These are phyloP conservation scores for Rosa lucieae DNA, from an alignment of 306 rosid species.

Conservation along the genomic window DNA sequence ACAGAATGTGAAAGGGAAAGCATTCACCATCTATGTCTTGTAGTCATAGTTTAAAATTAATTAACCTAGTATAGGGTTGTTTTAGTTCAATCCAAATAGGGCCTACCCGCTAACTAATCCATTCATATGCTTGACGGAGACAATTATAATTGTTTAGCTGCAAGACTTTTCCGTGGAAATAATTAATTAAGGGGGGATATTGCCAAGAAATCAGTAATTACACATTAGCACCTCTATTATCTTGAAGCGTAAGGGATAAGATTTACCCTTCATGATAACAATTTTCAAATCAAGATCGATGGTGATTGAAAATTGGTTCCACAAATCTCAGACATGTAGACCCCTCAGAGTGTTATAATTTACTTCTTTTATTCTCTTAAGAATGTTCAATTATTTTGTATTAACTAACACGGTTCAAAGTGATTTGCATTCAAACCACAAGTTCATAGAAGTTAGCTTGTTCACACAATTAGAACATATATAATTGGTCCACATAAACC, in stretches of 20 bases:
- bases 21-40: not conserved
- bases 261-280: constrained; percentile 39
- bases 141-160: constrained; percentile 17
- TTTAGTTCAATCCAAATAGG: not conserved
- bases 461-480: constrained; percentile 27
- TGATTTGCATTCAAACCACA: constrained; percentile 24
- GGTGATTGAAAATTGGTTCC: constrained; percentile 49
- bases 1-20: not conserved
- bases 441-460: constrained; percentile 23
- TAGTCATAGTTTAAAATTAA: not conserved
- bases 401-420: not conserved
- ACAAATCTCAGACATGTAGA: constrained; percentile 44
- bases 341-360: constrained; percentile 33
- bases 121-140: constrained; percentile 19
- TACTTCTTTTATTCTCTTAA: constrained; percentile 2
- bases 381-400: not conserved
- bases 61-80: not conserved
- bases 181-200: not conserved
- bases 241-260: constrained; percentile 50
- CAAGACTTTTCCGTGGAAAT: not conserved
- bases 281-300: constrained; percentile 27
- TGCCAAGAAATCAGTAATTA: constrained; percentile 22
- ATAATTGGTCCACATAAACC: constrained; percentile 27
- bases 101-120: constrained; percentile 21
- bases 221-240: constrained; percentile 15